These are phyloP conservation scores for Larix sibirica DNA, from an alignment of 83 land plant species.

Conservation along the genomic window DNA sequence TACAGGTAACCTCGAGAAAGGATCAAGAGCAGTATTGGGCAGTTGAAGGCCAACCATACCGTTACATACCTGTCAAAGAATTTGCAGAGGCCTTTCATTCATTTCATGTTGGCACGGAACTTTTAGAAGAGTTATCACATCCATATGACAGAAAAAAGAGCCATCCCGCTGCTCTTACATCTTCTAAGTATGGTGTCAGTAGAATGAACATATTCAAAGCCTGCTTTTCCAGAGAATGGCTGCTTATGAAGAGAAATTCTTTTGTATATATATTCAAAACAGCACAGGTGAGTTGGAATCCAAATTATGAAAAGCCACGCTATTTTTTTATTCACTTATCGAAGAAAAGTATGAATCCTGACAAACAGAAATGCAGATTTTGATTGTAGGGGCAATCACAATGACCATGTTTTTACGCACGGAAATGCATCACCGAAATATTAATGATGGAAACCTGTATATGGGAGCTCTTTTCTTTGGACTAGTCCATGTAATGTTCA, in stretches of 20 bases:
- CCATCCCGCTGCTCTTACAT: conserved; percentile 46
- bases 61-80: conserved; percentile 28
- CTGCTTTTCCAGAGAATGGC: conserved; percentile 44
- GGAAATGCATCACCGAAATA: conserved; percentile 25
- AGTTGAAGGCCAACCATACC: conserved; percentile 18
- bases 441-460: conserved; percentile 29
- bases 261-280: conserved; percentile 55
- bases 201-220: conserved; percentile 53
- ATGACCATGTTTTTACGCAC: conserved; percentile 40
- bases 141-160: conserved; percentile 29
- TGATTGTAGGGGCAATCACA: conserved; percentile 27
- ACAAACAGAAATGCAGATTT: conserved; percentile 19
- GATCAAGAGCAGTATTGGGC: conserved; percentile 50
- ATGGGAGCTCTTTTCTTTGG: conserved; percentile 43
- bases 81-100: conserved; percentile 31
- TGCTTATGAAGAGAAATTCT: conserved; percentile 62
- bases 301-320: conserved; percentile 24
- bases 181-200: conserved; percentile 31
- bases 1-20: conserved; percentile 45
- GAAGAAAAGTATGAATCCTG: conserved; percentile 8
- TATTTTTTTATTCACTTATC: not conserved
- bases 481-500: conserved; percentile 51
- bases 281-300: conserved; percentile 15
- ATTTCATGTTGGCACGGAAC: conserved; percentile 23
- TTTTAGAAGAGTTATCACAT: conserved; percentile 19